phyloP scores from a whole-genome alignment of 2,329 filamentous ascomycete genomes.

The Penicillium sp. region DNA sequence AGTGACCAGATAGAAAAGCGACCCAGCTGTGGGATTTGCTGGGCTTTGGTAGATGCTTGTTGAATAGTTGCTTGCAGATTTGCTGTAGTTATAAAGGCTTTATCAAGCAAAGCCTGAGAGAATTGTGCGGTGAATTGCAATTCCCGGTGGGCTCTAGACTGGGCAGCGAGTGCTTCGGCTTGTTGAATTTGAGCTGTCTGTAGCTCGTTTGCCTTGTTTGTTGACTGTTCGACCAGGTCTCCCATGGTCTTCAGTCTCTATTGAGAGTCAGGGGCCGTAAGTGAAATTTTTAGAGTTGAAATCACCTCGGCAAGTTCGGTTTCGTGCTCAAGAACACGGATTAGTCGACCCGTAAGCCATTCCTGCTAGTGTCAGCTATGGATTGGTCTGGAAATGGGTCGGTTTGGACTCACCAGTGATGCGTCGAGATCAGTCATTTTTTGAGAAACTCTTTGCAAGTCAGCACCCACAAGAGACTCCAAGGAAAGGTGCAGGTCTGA shows the following conservation, averaged over 20 bases:
- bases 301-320: slow-evolving; percentile 34
- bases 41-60: slow-evolving; percentile 26
- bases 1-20: neutral
- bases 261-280: slow-evolving; percentile 16
- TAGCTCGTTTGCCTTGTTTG: slow-evolving; percentile 32
- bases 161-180: slow-evolving; percentile 27
- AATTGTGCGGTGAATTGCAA: slow-evolving; percentile 28
- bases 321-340: slow-evolving; percentile 34
- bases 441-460: slow-evolving; percentile 30
- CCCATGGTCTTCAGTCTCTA: slow-evolving; percentile 40
- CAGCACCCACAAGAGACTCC: slow-evolving; percentile 30
- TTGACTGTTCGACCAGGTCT: slow-evolving; percentile 32
- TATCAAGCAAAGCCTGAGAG: slow-evolving; percentile 34
- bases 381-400: neutral
- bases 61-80: slow-evolving; percentile 36
- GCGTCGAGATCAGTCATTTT: slow-evolving; percentile 33
- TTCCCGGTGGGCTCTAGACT: slow-evolving; percentile 28
- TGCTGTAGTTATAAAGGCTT: slow-evolving; percentile 26
- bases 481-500: slow-evolving; percentile 34
- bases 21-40: slow-evolving; percentile 9
- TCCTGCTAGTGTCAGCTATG: slow-evolving; percentile 25
- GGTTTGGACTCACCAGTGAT: slow-evolving; percentile 32
- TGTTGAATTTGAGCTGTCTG: slow-evolving; percentile 37
- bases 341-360: slow-evolving; percentile 31
- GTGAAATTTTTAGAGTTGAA: neutral